These are phyloP conservation scores for Medicago ruthenica DNA, from an alignment of 306 rosid genomes.

Conservation along the genomic window DNA sequence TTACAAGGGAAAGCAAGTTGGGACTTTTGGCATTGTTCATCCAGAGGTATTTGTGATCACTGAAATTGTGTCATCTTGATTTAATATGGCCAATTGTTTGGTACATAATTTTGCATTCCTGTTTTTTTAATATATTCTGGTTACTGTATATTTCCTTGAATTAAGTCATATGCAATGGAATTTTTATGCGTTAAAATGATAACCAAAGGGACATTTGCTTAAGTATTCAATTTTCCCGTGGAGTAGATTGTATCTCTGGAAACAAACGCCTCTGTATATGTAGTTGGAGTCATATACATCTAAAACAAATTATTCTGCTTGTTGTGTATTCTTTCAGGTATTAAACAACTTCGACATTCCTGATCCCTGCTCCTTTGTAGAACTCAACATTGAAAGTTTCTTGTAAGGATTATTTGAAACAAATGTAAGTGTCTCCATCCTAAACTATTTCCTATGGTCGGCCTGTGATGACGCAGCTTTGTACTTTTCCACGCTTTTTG, in stretches of 20 bases:
- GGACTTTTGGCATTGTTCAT: constrained; percentile 91
- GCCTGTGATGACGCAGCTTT: neutral
- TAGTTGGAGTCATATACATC: constrained; percentile 15
- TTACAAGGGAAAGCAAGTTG: constrained; percentile 69
- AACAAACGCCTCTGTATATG: neutral
- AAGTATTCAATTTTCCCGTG: neutral
- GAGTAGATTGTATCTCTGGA: constrained; percentile 7
- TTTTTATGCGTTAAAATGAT: constrained; percentile 11
- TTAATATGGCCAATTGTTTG: constrained; percentile 14
- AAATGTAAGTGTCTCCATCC: constrained; percentile 51
- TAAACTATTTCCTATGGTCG: constrained; percentile 26
- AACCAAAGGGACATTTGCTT: neutral
- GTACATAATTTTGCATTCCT: neutral
- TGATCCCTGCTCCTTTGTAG: constrained; percentile 93
- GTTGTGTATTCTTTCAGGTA: constrained; percentile 61
- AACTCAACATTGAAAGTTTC: constrained; percentile 71
- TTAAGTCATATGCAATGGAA: neutral
- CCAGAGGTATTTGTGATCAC: constrained; percentile 70
- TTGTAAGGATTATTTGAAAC: constrained; percentile 47
- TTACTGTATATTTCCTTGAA: neutral
- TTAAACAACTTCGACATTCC: constrained; percentile 83
- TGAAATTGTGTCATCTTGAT: constrained; percentile 23
- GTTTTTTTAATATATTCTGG: neutral
- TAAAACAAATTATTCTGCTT: constrained; percentile 14
- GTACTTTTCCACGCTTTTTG: constrained; percentile 17